Conservation (phyloP, 306 rosid species). For the Dicorynia guianensis region DNA sequence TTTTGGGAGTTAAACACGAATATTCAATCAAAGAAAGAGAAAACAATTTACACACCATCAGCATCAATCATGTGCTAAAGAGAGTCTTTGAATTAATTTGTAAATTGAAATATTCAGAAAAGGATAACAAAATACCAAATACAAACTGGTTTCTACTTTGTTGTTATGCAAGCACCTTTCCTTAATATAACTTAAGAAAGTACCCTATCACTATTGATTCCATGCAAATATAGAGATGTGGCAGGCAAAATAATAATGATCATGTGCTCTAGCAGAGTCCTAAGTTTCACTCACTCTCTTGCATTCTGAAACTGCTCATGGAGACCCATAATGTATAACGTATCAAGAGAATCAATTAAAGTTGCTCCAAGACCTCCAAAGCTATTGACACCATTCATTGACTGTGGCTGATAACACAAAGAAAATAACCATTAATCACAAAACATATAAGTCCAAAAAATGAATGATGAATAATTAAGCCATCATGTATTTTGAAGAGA, state of each 20-base stretch:
- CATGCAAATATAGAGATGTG: conserved; percentile 15
- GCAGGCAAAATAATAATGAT: conserved; percentile 12
- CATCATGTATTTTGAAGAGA: conserved; percentile 11
- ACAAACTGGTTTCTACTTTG: conserved; percentile 25
- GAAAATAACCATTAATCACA: conserved; percentile 40
- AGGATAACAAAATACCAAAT: conserved; percentile 1
- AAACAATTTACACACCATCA: background rate
- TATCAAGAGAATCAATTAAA: conserved; percentile 91
- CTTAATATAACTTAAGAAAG: conserved; percentile 28
- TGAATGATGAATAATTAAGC: background rate
- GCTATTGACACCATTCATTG: conserved; percentile 91
- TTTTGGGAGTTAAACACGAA: conserved; percentile 1
- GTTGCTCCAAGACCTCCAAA: conserved; percentile 99
- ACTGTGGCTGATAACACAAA: conserved; percentile 77
- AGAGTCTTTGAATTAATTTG: too few relatives aligned
- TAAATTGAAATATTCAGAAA: background rate
- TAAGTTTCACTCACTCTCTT: conserved; percentile 79
- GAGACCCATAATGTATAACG: conserved; percentile 96
- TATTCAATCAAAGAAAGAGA: too few relatives aligned
- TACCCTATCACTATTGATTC: conserved; percentile 21
- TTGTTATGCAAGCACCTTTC: conserved; percentile 5
- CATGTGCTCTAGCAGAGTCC: conserved; percentile 9
- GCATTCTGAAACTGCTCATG: conserved; percentile 86
- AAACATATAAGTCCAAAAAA: conserved; percentile 18
- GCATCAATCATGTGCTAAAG: background rate